A percentile compares a stretch with the other conserved stretches of the same genome.
phyloP scores from a whole-genome alignment of 1,139 yeast species.

The Pichia sp. region DNA sequence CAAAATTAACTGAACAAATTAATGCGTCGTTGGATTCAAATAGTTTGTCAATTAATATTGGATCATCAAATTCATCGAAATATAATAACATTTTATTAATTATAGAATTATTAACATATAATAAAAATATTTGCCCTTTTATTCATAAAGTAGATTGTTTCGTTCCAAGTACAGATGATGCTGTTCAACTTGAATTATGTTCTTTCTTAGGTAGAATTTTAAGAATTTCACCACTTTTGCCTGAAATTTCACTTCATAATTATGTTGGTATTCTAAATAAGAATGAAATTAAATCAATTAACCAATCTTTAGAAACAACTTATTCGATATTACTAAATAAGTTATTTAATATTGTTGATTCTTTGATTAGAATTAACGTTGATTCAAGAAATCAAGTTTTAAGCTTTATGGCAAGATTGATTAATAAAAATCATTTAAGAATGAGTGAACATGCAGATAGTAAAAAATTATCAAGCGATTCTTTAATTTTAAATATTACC shows the following conservation, averaged over 20 bases:
- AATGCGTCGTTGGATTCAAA: conserved; percentile 30
- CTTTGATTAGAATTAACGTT: conserved; percentile 69
- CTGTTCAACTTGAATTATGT: conserved; percentile 50
- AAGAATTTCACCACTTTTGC: conserved; percentile 65
- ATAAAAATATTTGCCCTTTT: conserved; percentile 56
- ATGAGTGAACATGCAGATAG: conserved; percentile 80
- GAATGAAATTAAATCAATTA: conserved; percentile 40
- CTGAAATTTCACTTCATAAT: conserved; percentile 42
- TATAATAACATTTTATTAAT: conserved; percentile 49
- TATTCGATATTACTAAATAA: conserved; percentile 51
- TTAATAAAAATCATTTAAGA: conserved; percentile 79
- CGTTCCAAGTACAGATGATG: conserved; percentile 36
- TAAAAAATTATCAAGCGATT: conserved; percentile 65
- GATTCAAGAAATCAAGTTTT: conserved; percentile 58
- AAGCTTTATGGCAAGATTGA: conserved; percentile 61
- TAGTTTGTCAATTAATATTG: conserved; percentile 39
- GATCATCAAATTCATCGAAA: conserved; percentile 15
- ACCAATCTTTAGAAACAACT: conserved; percentile 55
- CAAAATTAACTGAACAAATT: conserved; percentile 32
- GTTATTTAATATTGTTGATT: conserved; percentile 63
- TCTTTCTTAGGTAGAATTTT: conserved; percentile 76
- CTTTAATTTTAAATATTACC: conserved; percentile 74
- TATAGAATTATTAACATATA: conserved; percentile 53
- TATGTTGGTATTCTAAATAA: conserved; percentile 38
- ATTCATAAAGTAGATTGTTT: conserved; percentile 56